Evolutionary conservation across 169 alveolate genomes (phyloP).

Genomic region (Cystoisospora suis): DNA sequence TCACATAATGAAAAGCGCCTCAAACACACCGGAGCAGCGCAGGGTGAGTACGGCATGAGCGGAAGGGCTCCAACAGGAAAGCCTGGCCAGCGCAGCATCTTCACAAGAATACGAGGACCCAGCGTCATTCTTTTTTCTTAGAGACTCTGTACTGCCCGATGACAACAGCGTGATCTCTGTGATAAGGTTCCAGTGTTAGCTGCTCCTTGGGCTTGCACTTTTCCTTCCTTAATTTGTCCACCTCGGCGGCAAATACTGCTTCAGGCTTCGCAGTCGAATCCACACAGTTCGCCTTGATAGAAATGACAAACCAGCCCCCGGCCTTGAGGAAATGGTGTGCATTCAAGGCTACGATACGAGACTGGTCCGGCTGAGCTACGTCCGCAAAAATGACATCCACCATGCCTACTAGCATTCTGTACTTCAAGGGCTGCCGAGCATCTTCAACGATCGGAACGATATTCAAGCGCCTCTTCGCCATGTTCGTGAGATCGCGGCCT

Average conservation of each 20-base stretch:
- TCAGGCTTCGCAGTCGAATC: conserved; percentile 99
- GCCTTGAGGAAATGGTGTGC: conserved; percentile 95
- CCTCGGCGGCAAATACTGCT: conserved; percentile 93
- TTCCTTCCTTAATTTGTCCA: conserved; percentile 92
- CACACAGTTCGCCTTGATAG: conserved; percentile 97
- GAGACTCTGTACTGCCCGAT: conserved; percentile 94
- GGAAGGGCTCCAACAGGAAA: too few species aligned
- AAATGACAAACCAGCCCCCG: conserved; percentile 97
- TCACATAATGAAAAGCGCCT: too few species aligned
- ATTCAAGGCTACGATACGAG: conserved; percentile 95
- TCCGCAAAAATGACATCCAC: conserved; percentile 98
- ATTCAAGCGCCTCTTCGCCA: conserved; percentile 98
- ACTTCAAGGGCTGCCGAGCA: conserved; percentile 98
- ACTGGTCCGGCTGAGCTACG: conserved; percentile 99
- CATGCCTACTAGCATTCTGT: conserved; percentile 98
- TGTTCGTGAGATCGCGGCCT: conserved; percentile 97
- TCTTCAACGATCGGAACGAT: conserved; percentile 99
- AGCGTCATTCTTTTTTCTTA: conserved; percentile 78
- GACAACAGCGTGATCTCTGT: conserved; percentile 97
- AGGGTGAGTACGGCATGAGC: too few species aligned
- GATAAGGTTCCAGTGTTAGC: conserved; percentile 97
- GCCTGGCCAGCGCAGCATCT: too few species aligned
- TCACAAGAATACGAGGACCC: too few species aligned
- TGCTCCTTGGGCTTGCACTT: conserved; percentile 96
- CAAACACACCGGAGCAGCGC: too few species aligned